These are phyloP conservation scores for Aegilops umbellulata DNA, from an alignment of 176 grass and related monocot species.

Conservation along the genomic window DNA sequence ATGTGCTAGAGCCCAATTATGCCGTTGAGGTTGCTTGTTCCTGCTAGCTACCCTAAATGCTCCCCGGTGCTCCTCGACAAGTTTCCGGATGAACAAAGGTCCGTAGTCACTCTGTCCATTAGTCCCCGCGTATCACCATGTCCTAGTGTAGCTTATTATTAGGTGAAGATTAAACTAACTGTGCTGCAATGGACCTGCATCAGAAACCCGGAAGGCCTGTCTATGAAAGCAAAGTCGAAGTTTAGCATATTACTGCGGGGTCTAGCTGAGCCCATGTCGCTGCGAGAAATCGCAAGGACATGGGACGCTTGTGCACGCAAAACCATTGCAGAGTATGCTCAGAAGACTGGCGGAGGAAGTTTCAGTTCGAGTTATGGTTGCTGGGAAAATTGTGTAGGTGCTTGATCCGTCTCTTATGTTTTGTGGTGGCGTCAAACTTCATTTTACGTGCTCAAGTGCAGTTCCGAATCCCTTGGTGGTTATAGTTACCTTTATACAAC, in stretches of 20 bases:
- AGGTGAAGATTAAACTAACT: constrained; percentile 1
- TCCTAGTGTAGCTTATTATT: not conserved
- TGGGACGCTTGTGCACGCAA: constrained; percentile 80
- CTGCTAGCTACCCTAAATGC: constrained; percentile 84
- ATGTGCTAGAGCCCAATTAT: constrained; percentile 83
- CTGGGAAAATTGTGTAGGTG: constrained; percentile 72
- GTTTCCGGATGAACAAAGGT: constrained; percentile 87
- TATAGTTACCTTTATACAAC: not conserved
- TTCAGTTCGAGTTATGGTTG: constrained; percentile 87
- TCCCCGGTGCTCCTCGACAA: constrained; percentile 92
- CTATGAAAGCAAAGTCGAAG: constrained; percentile 65
- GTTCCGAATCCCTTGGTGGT: not conserved
- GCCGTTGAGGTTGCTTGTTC: constrained; percentile 91
- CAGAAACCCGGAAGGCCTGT: constrained; percentile 77
- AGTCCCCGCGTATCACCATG: not conserved
- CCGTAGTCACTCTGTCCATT: not conserved
- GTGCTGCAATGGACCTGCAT: constrained; percentile 23
- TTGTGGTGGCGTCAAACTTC: not conserved
- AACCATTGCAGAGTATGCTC: constrained; percentile 82
- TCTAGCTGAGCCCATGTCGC: constrained; percentile 73
- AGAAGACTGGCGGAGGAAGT: constrained; percentile 80
- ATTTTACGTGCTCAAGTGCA: not conserved
- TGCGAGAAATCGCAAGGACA: constrained; percentile 79
- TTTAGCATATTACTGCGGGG: constrained; percentile 69
- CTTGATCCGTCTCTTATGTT: constrained; percentile 25